Evolutionary conservation across 2,329 filamentous ascomycete species (phyloP), one percentile per base, ranked within the genome.

Genomic region (Neofusicoccum umdonicola): DNA sequence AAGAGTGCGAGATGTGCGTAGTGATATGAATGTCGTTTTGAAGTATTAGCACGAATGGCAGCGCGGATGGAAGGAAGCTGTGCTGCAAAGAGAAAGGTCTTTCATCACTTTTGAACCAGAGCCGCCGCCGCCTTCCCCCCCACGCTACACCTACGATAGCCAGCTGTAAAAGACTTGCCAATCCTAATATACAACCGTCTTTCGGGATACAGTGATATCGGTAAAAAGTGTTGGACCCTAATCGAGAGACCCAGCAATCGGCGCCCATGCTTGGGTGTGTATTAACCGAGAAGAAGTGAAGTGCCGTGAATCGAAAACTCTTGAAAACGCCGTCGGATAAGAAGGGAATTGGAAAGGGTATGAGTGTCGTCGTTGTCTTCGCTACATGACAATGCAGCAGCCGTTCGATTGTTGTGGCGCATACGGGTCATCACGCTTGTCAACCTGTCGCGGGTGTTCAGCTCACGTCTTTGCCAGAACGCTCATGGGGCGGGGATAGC

Each of bases 401-500:
- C 93, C 91, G 76, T 88, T 90, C 71, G 87, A 92, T 82, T 96
- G 92, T 83, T 96, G 94, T 71, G 94, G 94, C 74, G 94, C 93
- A 78, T 99, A 99, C n/a, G 95, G 95, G 78, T 99, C 95, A 77
- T 98, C 95, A 78, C 91, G 90, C 84, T 93, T 94, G 76, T 96
- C 92, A 69, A 98, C 92, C 85, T 88, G 74, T 52, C 71, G 75
- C 41, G 35, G 51, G 31, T 65, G 65, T 62, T 60, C 39, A 60
- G 56, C 42, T 22, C 15, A n/a, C 39, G 39, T 34, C 57, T 47
- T 22, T 15, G 6, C 9, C 9, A 39, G 17, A 19, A n/a, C 17
- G 22, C 7, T 39, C 27, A 51, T 39, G 66, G 5, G 39, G 41
- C 22, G 27, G 68, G 69, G 66, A 70, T 39, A 42, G 62, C 48